Conservation (phyloP, 192 early-diverging fungal species). For the Backusella psychrophila region DNA sequence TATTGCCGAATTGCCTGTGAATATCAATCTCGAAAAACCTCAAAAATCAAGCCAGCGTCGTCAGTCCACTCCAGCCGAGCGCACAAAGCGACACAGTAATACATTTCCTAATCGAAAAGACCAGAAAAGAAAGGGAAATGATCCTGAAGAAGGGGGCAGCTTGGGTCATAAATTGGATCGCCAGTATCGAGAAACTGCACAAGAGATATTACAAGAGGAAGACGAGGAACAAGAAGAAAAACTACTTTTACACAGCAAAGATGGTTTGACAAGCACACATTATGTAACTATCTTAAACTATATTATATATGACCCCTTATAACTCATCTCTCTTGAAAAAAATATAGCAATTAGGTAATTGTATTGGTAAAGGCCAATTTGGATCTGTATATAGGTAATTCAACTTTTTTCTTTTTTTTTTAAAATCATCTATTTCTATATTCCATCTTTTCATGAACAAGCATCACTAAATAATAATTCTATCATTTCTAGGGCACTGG, state of each 20-base stretch:
- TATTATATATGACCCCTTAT: conserved; percentile 52
- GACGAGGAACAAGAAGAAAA: conserved; percentile 21
- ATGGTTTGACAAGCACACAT: conserved; percentile 39
- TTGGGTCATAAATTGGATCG: conserved; percentile 20
- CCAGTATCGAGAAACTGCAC: conserved; percentile 19
- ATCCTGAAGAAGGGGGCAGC: background rate
- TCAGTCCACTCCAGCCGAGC: background rate
- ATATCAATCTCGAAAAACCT: background rate
- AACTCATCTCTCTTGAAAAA: conserved; percentile 33
- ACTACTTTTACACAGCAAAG: conserved; percentile 34
- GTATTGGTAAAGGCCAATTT: conserved; percentile 89
- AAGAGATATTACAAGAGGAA: conserved; percentile 8
- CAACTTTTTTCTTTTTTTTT: background rate
- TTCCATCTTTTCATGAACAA: too few species aligned
- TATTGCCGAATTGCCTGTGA: background rate
- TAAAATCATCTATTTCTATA: too few species aligned
- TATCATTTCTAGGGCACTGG: conserved; percentile 56
- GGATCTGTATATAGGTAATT: conserved; percentile 77
- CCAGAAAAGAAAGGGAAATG: background rate
- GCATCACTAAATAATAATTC: too few species aligned
- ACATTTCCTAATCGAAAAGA: conserved; percentile 18
- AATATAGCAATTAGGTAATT: conserved; percentile 77
- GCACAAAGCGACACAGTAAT: conserved; percentile 9
- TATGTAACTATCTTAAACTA: conserved; percentile 43
- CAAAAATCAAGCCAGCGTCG: background rate